Base-by-base conservation (phyloP, 169 alveolate genomes). In the Cryptosporidium ryanae region DNA sequence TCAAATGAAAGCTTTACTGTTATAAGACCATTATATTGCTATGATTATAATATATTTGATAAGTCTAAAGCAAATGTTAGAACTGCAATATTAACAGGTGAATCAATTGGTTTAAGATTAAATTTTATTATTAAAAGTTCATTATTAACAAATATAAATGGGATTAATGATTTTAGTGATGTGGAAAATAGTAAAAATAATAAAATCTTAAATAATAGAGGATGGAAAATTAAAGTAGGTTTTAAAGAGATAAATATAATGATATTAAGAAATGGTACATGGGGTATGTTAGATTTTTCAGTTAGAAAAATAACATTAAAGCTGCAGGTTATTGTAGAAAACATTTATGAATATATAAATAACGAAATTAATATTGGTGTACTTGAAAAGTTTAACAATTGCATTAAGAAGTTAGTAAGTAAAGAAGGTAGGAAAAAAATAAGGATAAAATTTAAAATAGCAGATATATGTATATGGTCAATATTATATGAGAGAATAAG, bases 231-330 rank as follows among this genome's bases (percentile, higher is more conserved):
- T 29, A 59, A 76, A 21, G 23, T 65, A 21, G 76, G 68, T 38
- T 59, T 76, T 29, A 55, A 27, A 34, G 87, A 76, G 46, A 38
- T 76, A 7, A 46, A 61, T 29, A 25, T 76, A 2, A 76, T 76
- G 87, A 50, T 76, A 7, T 3, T 76, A 23, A 76, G 87, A 23
- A 76, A 76, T 23, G 87, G 87, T 15, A 76, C 87, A n/a, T 76
- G 87, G 87, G 87, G 87, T n/a, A 76, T 76, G 64, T 44, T 76
- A 38, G 87, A 76, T 44, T 76, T 76, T 18, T 76, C 87, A 57
- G 1, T 76, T 15, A 76, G 50, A 29, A 76, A 61, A 38, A 43
- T 76, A 65, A 61, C 12, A 15, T 32, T 76, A 32, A 59, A 59
- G 34, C 32, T 76, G 13, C 5, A 18, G 8, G 17, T 61, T 2